These are phyloP conservation scores for Penicillium longicatenatum DNA, from an alignment of 495 filamentous ascomycete genomes.

Conservation along the genomic window DNA sequence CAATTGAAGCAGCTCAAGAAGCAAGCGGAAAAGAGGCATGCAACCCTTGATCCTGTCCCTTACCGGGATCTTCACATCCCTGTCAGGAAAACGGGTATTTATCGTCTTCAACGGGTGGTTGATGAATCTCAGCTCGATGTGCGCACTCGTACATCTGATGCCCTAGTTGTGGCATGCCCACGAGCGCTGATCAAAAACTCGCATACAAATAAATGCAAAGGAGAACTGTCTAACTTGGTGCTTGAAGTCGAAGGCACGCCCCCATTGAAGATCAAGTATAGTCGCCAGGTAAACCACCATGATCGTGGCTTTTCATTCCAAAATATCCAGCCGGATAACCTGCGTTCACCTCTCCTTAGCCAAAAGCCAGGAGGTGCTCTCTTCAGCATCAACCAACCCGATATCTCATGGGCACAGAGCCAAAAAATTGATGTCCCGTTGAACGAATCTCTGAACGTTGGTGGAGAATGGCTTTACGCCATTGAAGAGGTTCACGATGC, in stretches of 20 bases:
- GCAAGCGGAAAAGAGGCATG: constrained; percentile 54
- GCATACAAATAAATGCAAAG: constrained; percentile 68
- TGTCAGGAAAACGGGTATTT: constrained; percentile 81
- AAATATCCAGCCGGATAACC: constrained; percentile 86
- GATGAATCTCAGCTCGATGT: constrained; percentile 95
- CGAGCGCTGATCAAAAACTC: constrained; percentile 68
- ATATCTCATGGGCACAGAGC: constrained; percentile 76
- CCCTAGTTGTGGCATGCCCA: constrained; percentile 82
- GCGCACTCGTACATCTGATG: constrained; percentile 68
- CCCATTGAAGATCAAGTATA: constrained; percentile 91
- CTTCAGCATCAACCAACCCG: constrained; percentile 51
- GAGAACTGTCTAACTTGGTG: constrained; percentile 82
- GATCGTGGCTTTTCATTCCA: constrained; percentile 80
- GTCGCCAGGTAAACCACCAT: constrained; percentile 73
- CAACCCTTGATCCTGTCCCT: constrained; percentile 50
- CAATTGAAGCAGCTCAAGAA: constrained; percentile 69
- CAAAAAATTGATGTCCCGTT: constrained; percentile 75
- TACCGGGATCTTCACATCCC: constrained; percentile 62
- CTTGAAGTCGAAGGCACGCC: constrained; percentile 85
- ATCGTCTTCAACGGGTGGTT: constrained; percentile 78
- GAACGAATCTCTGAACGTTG: constrained; percentile 78
- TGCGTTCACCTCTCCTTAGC: constrained; percentile 70
- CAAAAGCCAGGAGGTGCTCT: constrained; percentile 57
- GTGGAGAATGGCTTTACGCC: constrained; percentile 83
- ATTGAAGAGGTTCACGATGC: constrained; percentile 92